A percentile compares a stretch with the other conserved stretches of the same genome.
phyloP scores from a whole-genome alignment of 202 grass and related monocot genomes.

The Zoysia matrella region DNA sequence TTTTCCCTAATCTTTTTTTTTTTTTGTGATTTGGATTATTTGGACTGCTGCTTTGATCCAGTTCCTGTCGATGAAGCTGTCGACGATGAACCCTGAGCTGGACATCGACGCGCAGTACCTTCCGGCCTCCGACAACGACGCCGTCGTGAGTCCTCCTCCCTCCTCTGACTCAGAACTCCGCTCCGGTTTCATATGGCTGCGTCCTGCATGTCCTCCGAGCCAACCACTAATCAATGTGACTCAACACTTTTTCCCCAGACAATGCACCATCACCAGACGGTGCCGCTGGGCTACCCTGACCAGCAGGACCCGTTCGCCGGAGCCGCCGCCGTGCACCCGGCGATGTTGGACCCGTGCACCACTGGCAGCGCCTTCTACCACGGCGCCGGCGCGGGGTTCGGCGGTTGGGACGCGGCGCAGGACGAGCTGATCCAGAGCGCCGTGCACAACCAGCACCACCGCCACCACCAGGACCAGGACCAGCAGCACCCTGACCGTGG shows the following conservation, averaged over 20 bases:
- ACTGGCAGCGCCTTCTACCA: neutral
- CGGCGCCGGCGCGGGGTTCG: neutral
- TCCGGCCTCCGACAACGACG: slow-evolving; percentile 11
- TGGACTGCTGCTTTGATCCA: slow-evolving; percentile 31
- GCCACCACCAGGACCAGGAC: neutral
- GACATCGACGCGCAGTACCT: slow-evolving; percentile 24
- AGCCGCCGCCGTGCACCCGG: neutral
- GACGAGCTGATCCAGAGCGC: slow-evolving; percentile 48
- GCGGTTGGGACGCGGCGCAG: slow-evolving; percentile 42
- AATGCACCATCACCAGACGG: neutral
- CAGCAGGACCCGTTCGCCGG: neutral
- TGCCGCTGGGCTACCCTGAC: neutral
- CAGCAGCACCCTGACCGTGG: neutral
- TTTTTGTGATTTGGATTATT: neutral
- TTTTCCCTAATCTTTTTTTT: no score
- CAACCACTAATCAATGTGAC: no score
- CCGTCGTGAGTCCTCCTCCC: slow-evolving; percentile 29
- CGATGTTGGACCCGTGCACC: slow-evolving; percentile 2
- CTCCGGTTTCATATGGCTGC: neutral
- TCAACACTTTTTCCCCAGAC: neutral
- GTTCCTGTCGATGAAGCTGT: slow-evolving; percentile 79
- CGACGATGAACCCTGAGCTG: slow-evolving; percentile 53
- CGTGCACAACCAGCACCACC: slow-evolving; percentile 10
- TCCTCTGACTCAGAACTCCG: neutral
- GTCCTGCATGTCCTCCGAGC: no score